Base-by-base conservation (phyloP, 2,329 filamentous ascomycete species). In the Leptographium radiaticola region DNA sequence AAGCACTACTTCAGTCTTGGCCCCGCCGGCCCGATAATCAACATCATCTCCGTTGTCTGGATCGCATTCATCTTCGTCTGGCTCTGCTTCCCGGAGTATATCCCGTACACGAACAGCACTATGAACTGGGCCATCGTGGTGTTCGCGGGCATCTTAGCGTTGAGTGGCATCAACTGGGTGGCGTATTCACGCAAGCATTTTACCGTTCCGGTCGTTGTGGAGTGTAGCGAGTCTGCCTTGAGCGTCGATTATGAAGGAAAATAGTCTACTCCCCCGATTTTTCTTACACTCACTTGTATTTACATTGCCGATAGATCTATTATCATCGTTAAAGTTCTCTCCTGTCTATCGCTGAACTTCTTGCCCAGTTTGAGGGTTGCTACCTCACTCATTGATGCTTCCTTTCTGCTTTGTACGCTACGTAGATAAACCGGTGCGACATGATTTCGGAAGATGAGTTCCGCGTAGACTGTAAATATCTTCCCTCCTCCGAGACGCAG, bases 81-180 rank as follows among this genome's bases (percentile, higher is more conserved):
- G 39, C 46, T 55, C 16, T 49, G 46, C 25, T 55, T 55, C 30
- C 54, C 54, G 11, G 10, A 42, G 6, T 49, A 49, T 30, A 20
- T 52, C 1, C 54, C 54, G 2, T 30, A 34, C 25, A 52, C 25
- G 30, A 44, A 25, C 30, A 12, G 16, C 30, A 55, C 25, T 12
- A 55, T 55, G 53, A 55, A 55, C 44, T 55, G 36, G 34, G 49
- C 53, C 6, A 46, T 51, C 16, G 53, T 54, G 12, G 53, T 51
- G 9, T 45, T 51, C 34, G n/a, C 18, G 5, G 53, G 40, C 34
- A 42, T 51, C 48, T 4, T 51, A 18, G 40, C 20, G 2, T 15
- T 54, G 8, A 40, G 47, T n/a, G 40, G 18, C 13, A 6, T 54
- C 6, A 51, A 54, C 53, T 54, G 53, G 53, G 7, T 46, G 47